Conservation (phyloP, 2,329 filamentous ascomycete species). For the Exophiala spinifera region DNA sequence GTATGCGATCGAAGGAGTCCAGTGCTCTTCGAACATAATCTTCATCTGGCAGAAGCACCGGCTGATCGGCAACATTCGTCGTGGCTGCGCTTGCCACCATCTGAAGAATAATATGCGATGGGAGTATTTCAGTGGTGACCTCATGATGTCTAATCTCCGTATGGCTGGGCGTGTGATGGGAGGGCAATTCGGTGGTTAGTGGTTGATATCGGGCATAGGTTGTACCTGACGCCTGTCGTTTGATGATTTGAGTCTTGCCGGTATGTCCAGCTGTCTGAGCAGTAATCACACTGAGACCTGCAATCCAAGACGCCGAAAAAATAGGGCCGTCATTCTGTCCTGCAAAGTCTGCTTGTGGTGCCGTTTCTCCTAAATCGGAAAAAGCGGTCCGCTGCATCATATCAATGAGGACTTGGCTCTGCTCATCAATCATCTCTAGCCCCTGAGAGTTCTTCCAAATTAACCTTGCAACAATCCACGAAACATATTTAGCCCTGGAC, state of each 20-base stretch:
- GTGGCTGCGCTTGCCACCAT: constrained; percentile 43
- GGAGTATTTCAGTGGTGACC: constrained; percentile 40
- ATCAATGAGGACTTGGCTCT: constrained; percentile 88
- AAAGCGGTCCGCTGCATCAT: constrained; percentile 89
- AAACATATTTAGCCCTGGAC: constrained; percentile 78
- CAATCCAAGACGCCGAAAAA: constrained; percentile 48
- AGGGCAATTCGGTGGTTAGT: constrained; percentile 43
- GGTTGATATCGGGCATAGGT: constrained; percentile 50
- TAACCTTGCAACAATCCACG: constrained; percentile 85
- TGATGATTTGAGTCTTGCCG: constrained; percentile 49
- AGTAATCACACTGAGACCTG: constrained; percentile 52
- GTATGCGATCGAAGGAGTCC: constrained; percentile 76
- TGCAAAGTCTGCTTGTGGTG: constrained; percentile 33
- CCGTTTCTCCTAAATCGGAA: constrained; percentile 73
- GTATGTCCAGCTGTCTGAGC: constrained; percentile 48
- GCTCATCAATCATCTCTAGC: constrained; percentile 76
- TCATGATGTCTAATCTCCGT: constrained; percentile 40
- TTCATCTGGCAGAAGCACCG: constrained; percentile 70
- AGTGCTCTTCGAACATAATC: constrained; percentile 72
- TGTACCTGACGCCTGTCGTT: constrained; percentile 51
- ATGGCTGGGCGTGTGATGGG: constrained; percentile 44
- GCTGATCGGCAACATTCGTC: constrained; percentile 55
- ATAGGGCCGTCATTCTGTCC: constrained; percentile 44
- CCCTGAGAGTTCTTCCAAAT: constrained; percentile 73
- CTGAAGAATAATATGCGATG: constrained; percentile 47